A percentile compares a stretch with the other conserved stretches of the same genome.
Evolutionary conservation across 352 stramenopile species (phyloP).

Genomic region (Globisporangium polare): DNA sequence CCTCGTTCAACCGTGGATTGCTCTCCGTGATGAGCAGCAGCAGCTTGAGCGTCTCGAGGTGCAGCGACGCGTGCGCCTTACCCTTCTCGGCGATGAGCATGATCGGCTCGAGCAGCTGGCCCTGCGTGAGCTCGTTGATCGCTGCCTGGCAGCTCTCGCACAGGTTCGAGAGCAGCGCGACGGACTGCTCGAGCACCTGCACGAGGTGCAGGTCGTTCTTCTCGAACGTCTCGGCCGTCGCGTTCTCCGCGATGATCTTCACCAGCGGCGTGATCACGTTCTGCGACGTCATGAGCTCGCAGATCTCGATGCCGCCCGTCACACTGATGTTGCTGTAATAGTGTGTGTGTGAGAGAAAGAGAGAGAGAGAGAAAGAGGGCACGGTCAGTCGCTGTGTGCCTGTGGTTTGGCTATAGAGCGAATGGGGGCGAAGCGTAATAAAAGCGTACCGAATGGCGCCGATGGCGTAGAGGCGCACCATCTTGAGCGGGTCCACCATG

Average conservation of each 20-base stretch:
- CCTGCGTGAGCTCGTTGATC: slow-evolving; percentile 79
- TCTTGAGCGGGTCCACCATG: slow-evolving; percentile 78
- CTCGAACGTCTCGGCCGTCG: slow-evolving; percentile 44
- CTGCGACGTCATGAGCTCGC: slow-evolving; percentile 71
- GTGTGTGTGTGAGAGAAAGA: no score
- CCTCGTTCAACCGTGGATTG: slow-evolving; percentile 73
- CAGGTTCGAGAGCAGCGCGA: slow-evolving; percentile 75
- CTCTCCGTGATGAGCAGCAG: slow-evolving; percentile 79
- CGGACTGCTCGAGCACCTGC: slow-evolving; percentile 76
- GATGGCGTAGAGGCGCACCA: slow-evolving; percentile 81
- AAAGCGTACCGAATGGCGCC: slow-evolving; percentile 51
- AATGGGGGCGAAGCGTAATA: not conserved
- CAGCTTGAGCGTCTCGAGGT: slow-evolving; percentile 79
- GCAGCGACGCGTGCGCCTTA: slow-evolving; percentile 42
- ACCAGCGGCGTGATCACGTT: slow-evolving; percentile 77
- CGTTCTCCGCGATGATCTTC: slow-evolving; percentile 62
- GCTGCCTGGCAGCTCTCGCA: slow-evolving; percentile 79
- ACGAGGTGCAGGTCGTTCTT: slow-evolving; percentile 62
- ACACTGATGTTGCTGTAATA: slow-evolving; percentile 78
- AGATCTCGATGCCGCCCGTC: slow-evolving; percentile 79
- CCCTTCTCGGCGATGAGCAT: slow-evolving; percentile 67
- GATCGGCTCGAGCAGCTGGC: slow-evolving; percentile 65
- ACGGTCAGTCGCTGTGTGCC: not conserved
- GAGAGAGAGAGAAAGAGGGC: not conserved
- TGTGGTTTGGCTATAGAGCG: no score